phyloP scores from a whole-genome alignment of 176 grass and related monocot species.

The Tillandsia leiboldiana region DNA sequence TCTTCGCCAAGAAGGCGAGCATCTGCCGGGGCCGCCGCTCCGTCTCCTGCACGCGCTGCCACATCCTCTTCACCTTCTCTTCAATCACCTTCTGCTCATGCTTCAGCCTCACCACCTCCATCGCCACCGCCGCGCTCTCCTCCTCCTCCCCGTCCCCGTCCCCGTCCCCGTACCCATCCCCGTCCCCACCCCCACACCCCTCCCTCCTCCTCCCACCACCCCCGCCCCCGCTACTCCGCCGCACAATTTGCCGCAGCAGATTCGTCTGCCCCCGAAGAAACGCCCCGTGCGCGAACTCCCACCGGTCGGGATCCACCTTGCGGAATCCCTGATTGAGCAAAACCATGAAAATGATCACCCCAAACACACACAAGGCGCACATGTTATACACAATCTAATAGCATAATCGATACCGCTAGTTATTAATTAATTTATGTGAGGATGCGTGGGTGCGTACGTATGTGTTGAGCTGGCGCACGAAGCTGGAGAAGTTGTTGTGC shows the following conservation, averaged over 20 bases:
- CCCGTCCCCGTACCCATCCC: no score
- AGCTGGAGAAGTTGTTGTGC: constrained; percentile 93
- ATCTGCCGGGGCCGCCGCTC: constrained; percentile 72
- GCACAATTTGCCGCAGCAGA: constrained; percentile 44
- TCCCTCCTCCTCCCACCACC: neutral
- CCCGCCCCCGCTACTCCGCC: constrained; percentile 19
- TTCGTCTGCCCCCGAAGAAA: constrained; percentile 63
- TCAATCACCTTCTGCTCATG: neutral
- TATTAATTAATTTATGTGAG: neutral
- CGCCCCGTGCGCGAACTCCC: constrained; percentile 67
- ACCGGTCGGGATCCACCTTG: constrained; percentile 64
- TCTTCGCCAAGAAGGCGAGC: constrained; percentile 68
- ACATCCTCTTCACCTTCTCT: constrained; percentile 50
- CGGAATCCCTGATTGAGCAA: constrained; percentile 42
- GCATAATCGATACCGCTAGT: no score
- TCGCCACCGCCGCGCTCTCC: constrained; percentile 3
- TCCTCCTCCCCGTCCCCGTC: constrained; percentile 14
- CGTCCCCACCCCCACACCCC: no score
- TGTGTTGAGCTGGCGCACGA: constrained; percentile 90
- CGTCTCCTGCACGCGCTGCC: constrained; percentile 67
- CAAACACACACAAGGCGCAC: neutral
- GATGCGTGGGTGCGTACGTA: constrained; percentile 27
- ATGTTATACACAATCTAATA: no score
- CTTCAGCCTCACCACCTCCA: no score
- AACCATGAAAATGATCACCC: neutral